phyloP scores from a whole-genome alignment of 2,329 filamentous ascomycete species.

The Phialophora tarda region DNA sequence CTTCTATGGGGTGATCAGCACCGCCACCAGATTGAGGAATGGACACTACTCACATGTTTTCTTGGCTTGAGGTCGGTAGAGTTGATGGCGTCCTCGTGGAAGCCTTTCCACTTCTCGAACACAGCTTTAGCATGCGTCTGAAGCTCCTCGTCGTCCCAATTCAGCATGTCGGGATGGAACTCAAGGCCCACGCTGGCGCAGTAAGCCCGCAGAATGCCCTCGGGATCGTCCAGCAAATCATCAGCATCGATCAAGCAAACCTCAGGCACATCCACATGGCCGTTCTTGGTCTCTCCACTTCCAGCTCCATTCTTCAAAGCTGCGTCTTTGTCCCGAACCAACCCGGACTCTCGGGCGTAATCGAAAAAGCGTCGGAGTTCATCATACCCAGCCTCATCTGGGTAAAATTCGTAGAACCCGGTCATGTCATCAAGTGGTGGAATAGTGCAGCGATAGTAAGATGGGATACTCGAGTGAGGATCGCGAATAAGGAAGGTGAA shows the following conservation, averaged over 20 bases:
- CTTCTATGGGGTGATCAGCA: conserved; percentile 37
- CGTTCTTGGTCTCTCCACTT: conserved; percentile 40
- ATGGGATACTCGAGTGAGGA: conserved; percentile 87
- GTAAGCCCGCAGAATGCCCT: conserved; percentile 75
- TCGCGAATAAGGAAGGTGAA: conserved; percentile 97
- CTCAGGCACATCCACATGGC: conserved; percentile 51
- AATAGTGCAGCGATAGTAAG: conserved; percentile 91
- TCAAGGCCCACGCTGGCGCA: conserved; percentile 81
- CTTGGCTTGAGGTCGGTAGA: conserved; percentile 75
- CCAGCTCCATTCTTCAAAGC: conserved; percentile 44
- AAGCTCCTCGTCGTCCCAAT: conserved; percentile 78
- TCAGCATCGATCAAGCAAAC: conserved; percentile 93
- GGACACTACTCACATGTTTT: conserved; percentile 47
- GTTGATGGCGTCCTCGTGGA: conserved; percentile 91
- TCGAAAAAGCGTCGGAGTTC: conserved; percentile 89
- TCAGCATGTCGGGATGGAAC: conserved; percentile 77
- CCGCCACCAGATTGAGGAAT: conserved; percentile 21
- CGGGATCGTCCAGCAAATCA: conserved; percentile 85
- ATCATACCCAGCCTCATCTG: conserved; percentile 84
- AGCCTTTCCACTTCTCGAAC: conserved; percentile 97
- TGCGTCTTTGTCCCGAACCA: conserved; percentile 72
- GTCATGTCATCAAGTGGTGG: conserved; percentile 83
- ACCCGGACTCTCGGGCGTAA: conserved; percentile 71
- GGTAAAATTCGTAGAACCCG: conserved; percentile 85
- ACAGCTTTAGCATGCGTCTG: conserved; percentile 70